Evolutionary conservation across 1,139 yeast genomes (phyloP).

Genomic region (Scheffersomyces illinoinensis): DNA sequence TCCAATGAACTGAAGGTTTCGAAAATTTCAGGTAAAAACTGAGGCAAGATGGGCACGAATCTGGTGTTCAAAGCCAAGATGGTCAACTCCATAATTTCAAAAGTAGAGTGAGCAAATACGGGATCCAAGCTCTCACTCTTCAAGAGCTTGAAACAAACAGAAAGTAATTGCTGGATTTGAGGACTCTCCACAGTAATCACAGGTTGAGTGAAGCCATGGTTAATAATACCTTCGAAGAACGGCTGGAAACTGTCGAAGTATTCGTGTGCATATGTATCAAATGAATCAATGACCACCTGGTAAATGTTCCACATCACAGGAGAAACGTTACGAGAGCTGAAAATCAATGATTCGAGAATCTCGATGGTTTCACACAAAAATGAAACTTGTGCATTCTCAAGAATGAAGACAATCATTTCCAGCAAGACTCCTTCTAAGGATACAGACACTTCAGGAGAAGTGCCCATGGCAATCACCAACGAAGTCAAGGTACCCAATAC

Average conservation of each 20-base stretch:
- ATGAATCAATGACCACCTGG: slow-evolving; percentile 43
- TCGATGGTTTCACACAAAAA: slow-evolving; percentile 52
- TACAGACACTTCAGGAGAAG: slow-evolving; percentile 46
- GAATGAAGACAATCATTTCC: slow-evolving; percentile 44
- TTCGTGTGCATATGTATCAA: slow-evolving; percentile 55
- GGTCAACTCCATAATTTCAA: slow-evolving; percentile 43
- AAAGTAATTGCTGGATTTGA: slow-evolving; percentile 40
- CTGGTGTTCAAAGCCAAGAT: slow-evolving; percentile 38
- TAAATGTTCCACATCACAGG: slow-evolving; percentile 52
- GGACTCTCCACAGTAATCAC: slow-evolving; percentile 37
- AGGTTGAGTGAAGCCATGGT: slow-evolving; percentile 43
- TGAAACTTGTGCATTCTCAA: slow-evolving; percentile 49
- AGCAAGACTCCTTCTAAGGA: slow-evolving; percentile 41
- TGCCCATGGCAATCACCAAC: slow-evolving; percentile 52
- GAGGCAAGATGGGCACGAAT: slow-evolving; percentile 33
- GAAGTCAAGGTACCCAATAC: slow-evolving; percentile 52
- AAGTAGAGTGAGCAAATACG: slow-evolving; percentile 41
- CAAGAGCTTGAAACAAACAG: slow-evolving; percentile 38
- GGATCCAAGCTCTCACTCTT: slow-evolving; percentile 41
- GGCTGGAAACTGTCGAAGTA: slow-evolving; percentile 52
- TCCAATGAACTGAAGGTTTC: slow-evolving; percentile 37
- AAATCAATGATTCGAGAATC: slow-evolving; percentile 49
- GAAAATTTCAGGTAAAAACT: slow-evolving; percentile 40
- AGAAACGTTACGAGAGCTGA: slow-evolving; percentile 40
- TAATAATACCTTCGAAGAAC: slow-evolving; percentile 50